These are phyloP conservation scores for Mariannaea elegans DNA, from an alignment of 2,329 filamentous ascomycete genomes.

Conservation along the genomic window DNA sequence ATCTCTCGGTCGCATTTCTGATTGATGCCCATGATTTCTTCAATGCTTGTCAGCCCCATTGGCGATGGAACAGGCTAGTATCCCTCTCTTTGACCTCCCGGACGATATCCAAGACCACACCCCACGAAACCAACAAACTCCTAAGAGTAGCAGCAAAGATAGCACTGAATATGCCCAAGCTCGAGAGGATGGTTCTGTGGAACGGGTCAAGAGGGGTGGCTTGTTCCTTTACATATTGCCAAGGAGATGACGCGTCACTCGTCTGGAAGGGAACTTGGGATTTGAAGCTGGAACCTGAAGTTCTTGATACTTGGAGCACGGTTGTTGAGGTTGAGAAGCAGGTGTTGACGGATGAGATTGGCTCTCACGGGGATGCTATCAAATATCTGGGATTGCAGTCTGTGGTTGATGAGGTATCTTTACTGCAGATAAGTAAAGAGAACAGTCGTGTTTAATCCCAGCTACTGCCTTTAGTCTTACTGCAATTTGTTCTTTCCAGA, in stretches of 20 bases:
- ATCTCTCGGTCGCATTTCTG: conserved; percentile 5
- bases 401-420: conserved; percentile 14
- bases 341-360: neutral
- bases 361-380: conserved; percentile 29
- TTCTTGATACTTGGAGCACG: neutral
- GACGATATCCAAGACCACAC: neutral
- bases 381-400: conserved; percentile 9
- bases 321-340: neutral
- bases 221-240: conserved; percentile 16
- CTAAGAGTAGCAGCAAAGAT: neutral
- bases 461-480: too few relatives aligned
- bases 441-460: neutral
- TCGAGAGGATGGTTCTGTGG: conserved; percentile 21
- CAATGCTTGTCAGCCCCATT: neutral
- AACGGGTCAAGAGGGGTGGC: conserved; percentile 18
- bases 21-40: conserved; percentile 5
- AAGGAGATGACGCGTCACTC: neutral
- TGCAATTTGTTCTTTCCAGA: too few relatives aligned
- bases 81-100: conserved; percentile 14
- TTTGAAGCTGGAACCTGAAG: neutral
- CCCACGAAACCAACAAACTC: neutral
- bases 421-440: conserved; percentile 24
- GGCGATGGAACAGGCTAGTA: conserved; percentile 2
- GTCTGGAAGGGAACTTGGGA: conserved; percentile 19
- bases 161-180: conserved; percentile 15